A percentile compares a stretch with the other conserved stretches of the same genome.
Evolutionary conservation across 2,329 filamentous ascomycete species (phyloP).

Genomic region (Aureobasidium sp.): DNA sequence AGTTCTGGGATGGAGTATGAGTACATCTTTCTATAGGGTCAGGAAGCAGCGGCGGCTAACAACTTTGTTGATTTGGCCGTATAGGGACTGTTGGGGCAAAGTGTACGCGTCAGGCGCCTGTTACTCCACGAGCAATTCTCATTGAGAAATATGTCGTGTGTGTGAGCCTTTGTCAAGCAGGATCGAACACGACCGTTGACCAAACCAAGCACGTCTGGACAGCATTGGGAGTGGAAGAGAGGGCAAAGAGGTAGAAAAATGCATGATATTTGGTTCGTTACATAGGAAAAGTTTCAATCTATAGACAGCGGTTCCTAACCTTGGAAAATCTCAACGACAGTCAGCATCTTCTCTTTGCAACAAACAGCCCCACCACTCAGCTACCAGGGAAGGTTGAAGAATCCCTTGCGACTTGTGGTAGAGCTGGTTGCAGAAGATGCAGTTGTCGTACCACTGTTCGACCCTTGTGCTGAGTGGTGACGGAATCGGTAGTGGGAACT

Average conservation of each 20-base stretch:
- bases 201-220: not conserved
- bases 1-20: not conserved
- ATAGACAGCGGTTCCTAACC: not conserved
- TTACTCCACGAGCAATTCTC: not conserved
- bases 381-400: conserved; percentile 8
- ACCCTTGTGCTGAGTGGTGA: not conserved
- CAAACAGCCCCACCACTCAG: not conserved
- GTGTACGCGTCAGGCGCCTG: not conserved
- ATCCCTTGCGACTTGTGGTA: not conserved
- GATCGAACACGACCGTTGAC: not conserved
- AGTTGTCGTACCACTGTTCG: not conserved
- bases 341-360: not conserved
- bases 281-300: not conserved
- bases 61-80: not conserved
- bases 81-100: not conserved
- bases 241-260: not conserved
- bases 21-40: not conserved
- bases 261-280: not conserved
- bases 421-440: not conserved
- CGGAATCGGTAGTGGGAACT: conserved; percentile 5
- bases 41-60: not conserved
- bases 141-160: not conserved
- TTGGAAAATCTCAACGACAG: not conserved
- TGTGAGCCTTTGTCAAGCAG: not conserved
- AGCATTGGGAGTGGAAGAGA: too few relatives aligned